These are phyloP conservation scores for Senecio squalidus DNA, from an alignment of 140 eudicot species.

Conservation along the genomic window DNA sequence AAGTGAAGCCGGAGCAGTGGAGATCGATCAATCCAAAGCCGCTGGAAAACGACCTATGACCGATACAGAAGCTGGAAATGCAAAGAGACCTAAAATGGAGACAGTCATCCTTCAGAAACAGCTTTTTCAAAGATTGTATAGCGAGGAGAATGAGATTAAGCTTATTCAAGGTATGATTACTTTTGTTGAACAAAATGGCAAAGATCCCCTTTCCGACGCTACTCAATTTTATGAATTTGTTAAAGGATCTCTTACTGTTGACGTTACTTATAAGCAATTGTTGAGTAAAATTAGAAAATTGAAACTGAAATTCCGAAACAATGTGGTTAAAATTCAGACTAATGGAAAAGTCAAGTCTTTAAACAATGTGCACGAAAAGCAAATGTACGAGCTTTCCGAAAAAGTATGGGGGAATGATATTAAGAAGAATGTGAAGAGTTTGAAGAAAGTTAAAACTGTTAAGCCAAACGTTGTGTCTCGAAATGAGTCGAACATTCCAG, in stretches of 20 bases:
- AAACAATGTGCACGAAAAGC: constrained; percentile 39
- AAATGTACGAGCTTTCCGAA: constrained; percentile 35
- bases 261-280: constrained; percentile 39
- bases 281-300: constrained; percentile 39
- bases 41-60: no score
- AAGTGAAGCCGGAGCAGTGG: no score
- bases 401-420: constrained; percentile 45
- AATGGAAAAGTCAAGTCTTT: constrained; percentile 26
- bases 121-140: constrained; percentile 50
- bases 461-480: neutral
- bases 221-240: constrained; percentile 38
- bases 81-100: constrained; percentile 14
- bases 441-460: neutral
- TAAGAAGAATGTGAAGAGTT: neutral
- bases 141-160: constrained; percentile 56
- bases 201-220: constrained; percentile 34
- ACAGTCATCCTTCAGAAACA: constrained; percentile 20
- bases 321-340: constrained; percentile 19
- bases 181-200: constrained; percentile 26
- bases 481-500: neutral
- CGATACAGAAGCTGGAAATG: no score
- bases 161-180: constrained; percentile 51
- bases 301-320: constrained; percentile 39
- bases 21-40: no score
- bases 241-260: constrained; percentile 35